Percentiles rank a stretch among this genome's conserved stretches.
Conservation (phyloP, 2,329 filamentous ascomycete genomes). For the Rutstroemia sp. region DNA sequence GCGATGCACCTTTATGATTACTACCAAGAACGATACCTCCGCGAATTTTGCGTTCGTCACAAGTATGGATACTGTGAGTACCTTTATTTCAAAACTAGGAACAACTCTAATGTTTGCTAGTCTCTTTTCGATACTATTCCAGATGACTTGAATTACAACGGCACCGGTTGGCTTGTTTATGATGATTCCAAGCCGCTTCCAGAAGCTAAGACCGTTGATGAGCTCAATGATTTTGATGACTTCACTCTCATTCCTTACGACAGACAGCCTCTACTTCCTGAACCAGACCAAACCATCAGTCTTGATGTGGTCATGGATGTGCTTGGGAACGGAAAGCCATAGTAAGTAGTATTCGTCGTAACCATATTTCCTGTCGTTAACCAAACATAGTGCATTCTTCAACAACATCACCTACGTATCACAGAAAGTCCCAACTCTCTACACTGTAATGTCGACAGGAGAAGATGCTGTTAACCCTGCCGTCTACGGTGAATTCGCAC, state of each 20-base stretch:
- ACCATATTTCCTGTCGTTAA: neutral
- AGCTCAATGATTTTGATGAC: conserved; percentile 67
- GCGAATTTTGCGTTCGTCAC: conserved; percentile 61
- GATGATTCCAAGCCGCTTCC: conserved; percentile 40
- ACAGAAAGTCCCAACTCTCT: conserved; percentile 61
- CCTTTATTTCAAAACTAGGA: no score
- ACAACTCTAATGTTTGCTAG: conserved; percentile 28
- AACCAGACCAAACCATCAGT: conserved; percentile 56
- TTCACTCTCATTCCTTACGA: conserved; percentile 64
- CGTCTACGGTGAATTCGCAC: conserved; percentile 60
- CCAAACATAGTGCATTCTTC: conserved; percentile 38
- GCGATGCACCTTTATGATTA: conserved; percentile 55
- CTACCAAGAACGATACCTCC: conserved; percentile 52
- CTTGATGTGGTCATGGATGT: conserved; percentile 61
- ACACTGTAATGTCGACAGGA: conserved; percentile 53
- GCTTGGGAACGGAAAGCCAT: conserved; percentile 59
- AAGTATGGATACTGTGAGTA: conserved; percentile 53
- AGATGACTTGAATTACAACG: conserved; percentile 57
- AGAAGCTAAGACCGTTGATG: conserved; percentile 47
- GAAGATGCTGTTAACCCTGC: conserved; percentile 44
- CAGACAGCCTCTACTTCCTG: conserved; percentile 48
- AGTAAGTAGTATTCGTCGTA: conserved; percentile 36
- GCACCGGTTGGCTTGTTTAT: conserved; percentile 58
- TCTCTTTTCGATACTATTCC: conserved; percentile 60
- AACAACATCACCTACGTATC: conserved; percentile 58